Evolutionary conservation across 371 early-diverging fungal genomes (phyloP).

Genomic region (Mortierella sp.): DNA sequence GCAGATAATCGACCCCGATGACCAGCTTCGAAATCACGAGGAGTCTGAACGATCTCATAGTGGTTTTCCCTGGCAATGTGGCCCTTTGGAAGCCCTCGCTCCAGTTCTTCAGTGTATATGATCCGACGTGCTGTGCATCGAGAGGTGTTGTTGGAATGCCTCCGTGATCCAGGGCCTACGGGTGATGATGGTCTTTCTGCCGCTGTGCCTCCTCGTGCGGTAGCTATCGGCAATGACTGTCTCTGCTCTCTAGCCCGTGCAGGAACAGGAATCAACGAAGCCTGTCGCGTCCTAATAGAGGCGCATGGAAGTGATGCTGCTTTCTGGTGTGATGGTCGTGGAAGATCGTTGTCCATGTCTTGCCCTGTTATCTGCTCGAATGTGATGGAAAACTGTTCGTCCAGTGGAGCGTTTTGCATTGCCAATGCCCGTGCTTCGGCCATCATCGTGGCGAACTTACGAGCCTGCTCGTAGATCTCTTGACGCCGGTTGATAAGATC

Average conservation of each 20-base stretch:
- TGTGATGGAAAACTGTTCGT: background rate
- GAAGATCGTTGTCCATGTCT: background rate
- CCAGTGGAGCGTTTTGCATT: background rate
- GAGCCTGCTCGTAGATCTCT: background rate
- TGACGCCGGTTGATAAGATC: background rate
- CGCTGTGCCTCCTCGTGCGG: background rate
- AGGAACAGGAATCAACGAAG: background rate
- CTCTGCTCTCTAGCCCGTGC: background rate
- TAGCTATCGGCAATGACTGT: background rate
- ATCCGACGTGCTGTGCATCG: conserved; percentile 22
- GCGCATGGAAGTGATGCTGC: no score
- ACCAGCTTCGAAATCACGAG: background rate
- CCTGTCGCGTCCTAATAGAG: background rate
- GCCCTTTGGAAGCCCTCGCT: conserved; percentile 13
- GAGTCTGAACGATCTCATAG: conserved; percentile 17
- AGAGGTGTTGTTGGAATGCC: conserved; percentile 12
- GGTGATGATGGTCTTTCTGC: background rate
- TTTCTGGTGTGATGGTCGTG: no score
- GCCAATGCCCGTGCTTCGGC: background rate
- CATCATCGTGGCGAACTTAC: background rate
- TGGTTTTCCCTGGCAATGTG: conserved; percentile 15
- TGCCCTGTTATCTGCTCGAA: background rate
- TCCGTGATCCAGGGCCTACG: background rate
- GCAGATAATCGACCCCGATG: background rate
- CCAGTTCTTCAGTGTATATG: conserved; percentile 14